phyloP scores from a whole-genome alignment of 75 land plant genomes.

The Ceratopteris richardii region DNA sequence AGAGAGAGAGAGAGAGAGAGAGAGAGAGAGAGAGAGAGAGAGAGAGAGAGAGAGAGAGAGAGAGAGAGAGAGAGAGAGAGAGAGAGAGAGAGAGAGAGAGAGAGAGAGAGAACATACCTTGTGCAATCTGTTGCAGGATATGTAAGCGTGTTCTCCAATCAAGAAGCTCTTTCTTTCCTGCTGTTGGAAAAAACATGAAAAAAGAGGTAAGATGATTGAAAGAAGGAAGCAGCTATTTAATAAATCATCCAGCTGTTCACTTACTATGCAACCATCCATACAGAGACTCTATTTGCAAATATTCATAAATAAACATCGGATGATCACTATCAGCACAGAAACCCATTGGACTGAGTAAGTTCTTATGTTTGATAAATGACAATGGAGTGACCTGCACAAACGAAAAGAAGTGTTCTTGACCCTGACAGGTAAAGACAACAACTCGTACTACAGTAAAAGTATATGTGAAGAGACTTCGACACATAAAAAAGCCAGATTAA shows the following conservation, averaged over 20 bases:
- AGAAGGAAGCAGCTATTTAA: too few species aligned
- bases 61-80: neutral
- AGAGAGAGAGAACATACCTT: neutral
- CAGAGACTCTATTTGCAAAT: neutral
- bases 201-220: too few species aligned
- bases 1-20: too few species aligned
- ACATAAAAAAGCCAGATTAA: too few species aligned
- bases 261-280: neutral
- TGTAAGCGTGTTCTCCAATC: slow-evolving; percentile 6
- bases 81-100: neutral
- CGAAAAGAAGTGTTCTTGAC: neutral
- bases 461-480: too few species aligned
- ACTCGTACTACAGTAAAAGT: too few species aligned
- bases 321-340: neutral
- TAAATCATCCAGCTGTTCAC: too few species aligned
- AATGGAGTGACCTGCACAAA: neutral
- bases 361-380: slow-evolving; percentile 1
- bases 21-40: too few species aligned
- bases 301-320: neutral
- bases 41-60: too few species aligned
- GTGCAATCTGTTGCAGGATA: slow-evolving; percentile 3
- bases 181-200: neutral
- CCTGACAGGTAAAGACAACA: too few species aligned
- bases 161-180: neutral
- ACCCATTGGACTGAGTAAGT: neutral